phyloP scores from a whole-genome alignment of 1,139 yeast genomes.

The Debaryomyces coudertii region DNA sequence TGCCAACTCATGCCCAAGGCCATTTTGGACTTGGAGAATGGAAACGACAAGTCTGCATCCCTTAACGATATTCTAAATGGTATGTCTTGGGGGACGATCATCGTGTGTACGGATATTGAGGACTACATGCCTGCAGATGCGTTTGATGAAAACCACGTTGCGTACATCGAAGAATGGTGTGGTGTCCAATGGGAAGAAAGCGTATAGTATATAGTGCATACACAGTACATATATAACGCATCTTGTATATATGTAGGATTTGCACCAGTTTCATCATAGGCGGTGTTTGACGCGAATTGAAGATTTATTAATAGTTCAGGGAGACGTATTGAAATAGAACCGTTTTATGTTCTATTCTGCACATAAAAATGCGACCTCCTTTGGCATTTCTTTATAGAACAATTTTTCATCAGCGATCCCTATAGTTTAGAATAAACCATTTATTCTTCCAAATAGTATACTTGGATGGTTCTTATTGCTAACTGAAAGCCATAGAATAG shows the following conservation, averaged over 20 bases:
- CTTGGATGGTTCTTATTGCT: too few relatives aligned
- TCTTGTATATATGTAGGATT: not conserved
- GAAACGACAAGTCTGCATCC: slow-evolving; percentile 30
- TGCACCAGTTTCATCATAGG: not conserved
- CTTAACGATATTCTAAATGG: slow-evolving; percentile 61
- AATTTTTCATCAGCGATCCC: not conserved
- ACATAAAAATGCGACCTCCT: slow-evolving; percentile 5
- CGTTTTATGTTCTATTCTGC: not conserved
- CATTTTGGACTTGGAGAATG: slow-evolving; percentile 74
- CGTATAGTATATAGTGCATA: slow-evolving; percentile 18
- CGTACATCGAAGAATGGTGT: slow-evolving; percentile 86
- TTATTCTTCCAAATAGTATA: too few relatives aligned
- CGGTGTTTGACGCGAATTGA: not conserved
- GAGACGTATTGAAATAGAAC: not conserved
- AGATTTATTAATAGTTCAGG: not conserved
- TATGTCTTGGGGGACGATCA: slow-evolving; percentile 97
- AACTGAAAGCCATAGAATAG: not conserved
- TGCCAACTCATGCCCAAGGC: slow-evolving; percentile 94
- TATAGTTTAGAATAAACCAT: not conserved
- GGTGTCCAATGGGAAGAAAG: slow-evolving; percentile 95
- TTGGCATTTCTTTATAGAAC: slow-evolving; percentile 4
- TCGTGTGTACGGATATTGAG: slow-evolving; percentile 77
- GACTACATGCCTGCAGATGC: slow-evolving; percentile 63
- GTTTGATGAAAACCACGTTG: slow-evolving; percentile 67
- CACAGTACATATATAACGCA: not conserved